Percentiles rank a stretch among this genome's conserved stretches.
phyloP scores from a whole-genome alignment of 352 stramenopile genomes.

The Pythium biforme region DNA sequence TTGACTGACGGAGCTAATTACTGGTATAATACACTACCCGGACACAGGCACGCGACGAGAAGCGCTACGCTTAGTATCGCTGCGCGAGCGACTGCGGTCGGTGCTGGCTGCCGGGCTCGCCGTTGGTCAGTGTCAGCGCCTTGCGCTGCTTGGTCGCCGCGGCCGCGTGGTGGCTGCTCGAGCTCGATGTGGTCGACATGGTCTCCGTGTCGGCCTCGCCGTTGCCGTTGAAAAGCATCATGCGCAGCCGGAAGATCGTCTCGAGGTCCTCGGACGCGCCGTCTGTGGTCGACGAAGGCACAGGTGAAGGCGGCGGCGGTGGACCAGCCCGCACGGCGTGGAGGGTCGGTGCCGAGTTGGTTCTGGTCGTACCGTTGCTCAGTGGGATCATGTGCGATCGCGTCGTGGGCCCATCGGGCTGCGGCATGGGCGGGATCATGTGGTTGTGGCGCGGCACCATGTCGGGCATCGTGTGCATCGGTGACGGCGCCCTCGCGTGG shows the following conservation, averaged over 20 bases:
- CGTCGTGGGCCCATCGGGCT: constrained; percentile 10
- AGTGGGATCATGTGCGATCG: constrained; percentile 19
- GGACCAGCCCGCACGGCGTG: not conserved
- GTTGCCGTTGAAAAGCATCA: constrained; percentile 29
- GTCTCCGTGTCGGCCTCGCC: constrained; percentile 21
- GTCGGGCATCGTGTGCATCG: constrained; percentile 16
- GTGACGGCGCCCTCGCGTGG: not conserved
- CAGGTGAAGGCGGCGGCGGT: too few species aligned
- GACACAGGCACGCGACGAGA: not conserved
- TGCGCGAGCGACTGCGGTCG: constrained; percentile 5
- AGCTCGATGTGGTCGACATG: constrained; percentile 22
- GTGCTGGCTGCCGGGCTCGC: not conserved
- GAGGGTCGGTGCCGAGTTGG: constrained; percentile 16
- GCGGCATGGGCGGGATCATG: constrained; percentile 24
- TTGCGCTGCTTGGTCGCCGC: constrained; percentile 7
- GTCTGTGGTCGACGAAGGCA: not conserved
- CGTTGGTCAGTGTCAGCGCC: not conserved
- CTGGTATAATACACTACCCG: not conserved
- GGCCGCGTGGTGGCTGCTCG: constrained; percentile 5
- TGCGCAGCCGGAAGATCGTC: constrained; percentile 35
- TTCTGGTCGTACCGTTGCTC: not conserved
- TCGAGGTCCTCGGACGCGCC: constrained; percentile 28
- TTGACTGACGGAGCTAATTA: too few species aligned
- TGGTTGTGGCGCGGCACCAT: constrained; percentile 17
- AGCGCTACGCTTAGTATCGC: constrained; percentile 10